A percentile compares a stretch with the other conserved stretches of the same genome.
phyloP scores from a whole-genome alignment of 352 stramenopile genomes.

The Pythium oligandrum region DNA sequence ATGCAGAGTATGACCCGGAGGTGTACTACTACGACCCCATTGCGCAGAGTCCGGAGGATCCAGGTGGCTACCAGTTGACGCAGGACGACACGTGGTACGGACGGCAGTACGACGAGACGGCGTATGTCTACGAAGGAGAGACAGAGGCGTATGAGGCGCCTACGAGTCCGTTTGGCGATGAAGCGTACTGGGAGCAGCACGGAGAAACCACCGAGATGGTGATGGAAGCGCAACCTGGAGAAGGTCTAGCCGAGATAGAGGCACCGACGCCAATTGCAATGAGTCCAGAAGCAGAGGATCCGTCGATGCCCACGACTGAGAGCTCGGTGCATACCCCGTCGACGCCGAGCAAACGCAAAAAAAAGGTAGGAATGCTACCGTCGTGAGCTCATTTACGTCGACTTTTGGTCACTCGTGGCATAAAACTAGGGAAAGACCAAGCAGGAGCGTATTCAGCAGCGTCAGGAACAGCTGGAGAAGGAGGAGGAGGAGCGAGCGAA shows the following conservation, averaged over 20 bases:
- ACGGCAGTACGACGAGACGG: neutral
- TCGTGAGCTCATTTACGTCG: no score
- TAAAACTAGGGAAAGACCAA: conserved; percentile 26
- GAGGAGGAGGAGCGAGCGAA: conserved; percentile 36
- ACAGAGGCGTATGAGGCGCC: conserved; percentile 2
- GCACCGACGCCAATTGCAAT: neutral
- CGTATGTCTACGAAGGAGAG: conserved; percentile 7
- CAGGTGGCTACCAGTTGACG: no score
- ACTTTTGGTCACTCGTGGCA: no score
- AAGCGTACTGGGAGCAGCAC: conserved; percentile 43
- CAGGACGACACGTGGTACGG: no score
- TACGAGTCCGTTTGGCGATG: conserved; percentile 33
- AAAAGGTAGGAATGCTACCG: no score
- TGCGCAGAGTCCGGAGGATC: neutral
- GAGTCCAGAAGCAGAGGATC: neutral
- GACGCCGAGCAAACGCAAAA: no score
- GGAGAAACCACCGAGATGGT: conserved; percentile 3
- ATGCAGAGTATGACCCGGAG: conserved; percentile 14
- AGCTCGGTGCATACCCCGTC: no score
- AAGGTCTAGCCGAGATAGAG: neutral
- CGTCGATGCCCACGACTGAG: neutral
- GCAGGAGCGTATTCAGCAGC: conserved; percentile 46
- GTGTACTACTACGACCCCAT: conserved; percentile 5
- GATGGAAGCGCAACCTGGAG: neutral
- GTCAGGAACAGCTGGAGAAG: conserved; percentile 50